phyloP scores from a whole-genome alignment of 345 rosid species.

The Arabidopsis thaliana region DNA sequence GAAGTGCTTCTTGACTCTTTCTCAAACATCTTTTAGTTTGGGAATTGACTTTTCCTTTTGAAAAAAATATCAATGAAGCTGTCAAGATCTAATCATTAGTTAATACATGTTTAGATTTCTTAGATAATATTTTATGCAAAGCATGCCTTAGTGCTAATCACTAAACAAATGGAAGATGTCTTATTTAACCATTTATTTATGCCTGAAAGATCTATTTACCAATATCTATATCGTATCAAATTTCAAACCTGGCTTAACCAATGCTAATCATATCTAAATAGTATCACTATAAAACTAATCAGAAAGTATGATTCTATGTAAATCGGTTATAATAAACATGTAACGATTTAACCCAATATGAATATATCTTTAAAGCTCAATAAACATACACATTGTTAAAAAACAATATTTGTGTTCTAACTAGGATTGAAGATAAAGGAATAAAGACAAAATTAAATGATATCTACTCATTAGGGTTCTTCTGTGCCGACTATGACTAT shows the following conservation, averaged over 20 bases:
- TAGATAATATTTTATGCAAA: constrained; percentile 31
- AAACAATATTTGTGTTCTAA: not conserved
- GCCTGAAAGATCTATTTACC: not conserved
- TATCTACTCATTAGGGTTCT: constrained; percentile 25
- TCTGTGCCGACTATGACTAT: constrained; percentile 27
- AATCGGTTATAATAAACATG: not conserved
- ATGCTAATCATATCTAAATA: constrained; percentile 27
- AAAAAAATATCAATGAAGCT: constrained; percentile 34
- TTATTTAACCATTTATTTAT: constrained; percentile 10
- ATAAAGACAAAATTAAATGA: constrained; percentile 14
- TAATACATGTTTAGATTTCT: constrained; percentile 37
- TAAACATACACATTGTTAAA: not conserved
- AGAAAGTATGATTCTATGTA: constrained; percentile 8
- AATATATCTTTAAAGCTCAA: not conserved
- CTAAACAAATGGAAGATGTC: constrained; percentile 12
- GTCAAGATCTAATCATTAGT: constrained; percentile 43
- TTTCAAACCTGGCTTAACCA: constrained; percentile 29
- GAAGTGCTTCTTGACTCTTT: constrained; percentile 49
- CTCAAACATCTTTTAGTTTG: constrained; percentile 33
- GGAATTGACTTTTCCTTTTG: constrained; percentile 37
- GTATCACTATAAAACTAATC: not conserved
- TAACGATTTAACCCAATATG: not conserved
- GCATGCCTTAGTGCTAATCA: constrained; percentile 46
- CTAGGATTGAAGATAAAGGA: constrained; percentile 14
- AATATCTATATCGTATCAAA: constrained; percentile 29